A percentile compares a stretch with the other conserved stretches of the same genome.
phyloP scores from a whole-genome alignment of 768 basidiomycete species.

The Tulasnella calospora region DNA sequence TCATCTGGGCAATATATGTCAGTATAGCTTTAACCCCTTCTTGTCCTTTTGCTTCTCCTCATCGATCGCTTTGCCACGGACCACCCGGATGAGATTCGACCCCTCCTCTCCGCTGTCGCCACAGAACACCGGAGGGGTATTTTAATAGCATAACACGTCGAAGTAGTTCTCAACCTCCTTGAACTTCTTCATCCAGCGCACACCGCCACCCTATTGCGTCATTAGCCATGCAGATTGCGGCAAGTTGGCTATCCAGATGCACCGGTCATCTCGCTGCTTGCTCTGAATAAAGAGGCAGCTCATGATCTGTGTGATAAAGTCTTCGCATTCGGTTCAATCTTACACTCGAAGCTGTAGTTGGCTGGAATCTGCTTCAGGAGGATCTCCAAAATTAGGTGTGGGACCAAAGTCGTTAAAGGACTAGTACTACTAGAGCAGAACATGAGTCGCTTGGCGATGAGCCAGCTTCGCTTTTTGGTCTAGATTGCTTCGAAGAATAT shows the following conservation, averaged over 20 bases:
- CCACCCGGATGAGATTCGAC: neutral
- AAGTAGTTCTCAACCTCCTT: neutral
- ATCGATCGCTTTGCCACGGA: neutral
- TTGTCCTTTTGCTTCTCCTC: neutral
- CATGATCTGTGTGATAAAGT: too few relatives aligned
- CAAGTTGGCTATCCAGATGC: neutral
- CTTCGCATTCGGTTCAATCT: neutral
- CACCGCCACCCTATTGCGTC: neutral
- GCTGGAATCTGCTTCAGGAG: neutral
- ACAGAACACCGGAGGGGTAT: neutral
- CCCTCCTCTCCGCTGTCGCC: neutral
- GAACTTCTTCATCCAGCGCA: neutral
- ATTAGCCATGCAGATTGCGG: neutral
- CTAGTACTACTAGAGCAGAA: too few relatives aligned
- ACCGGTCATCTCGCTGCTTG: neutral
- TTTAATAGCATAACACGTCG: neutral
- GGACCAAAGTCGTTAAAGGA: too few relatives aligned
- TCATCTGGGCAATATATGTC: neutral
- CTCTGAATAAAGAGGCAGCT: constrained; percentile 3
- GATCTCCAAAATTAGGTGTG: too few relatives aligned
- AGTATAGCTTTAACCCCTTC: neutral
- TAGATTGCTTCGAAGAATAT: neutral
- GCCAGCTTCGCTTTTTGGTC: neutral
- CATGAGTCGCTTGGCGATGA: too few relatives aligned
- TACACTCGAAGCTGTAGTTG: neutral